These are phyloP conservation scores for Aspergillus japonicus DNA, from an alignment of 2,329 filamentous ascomycete genomes.

Conservation along the genomic window DNA sequence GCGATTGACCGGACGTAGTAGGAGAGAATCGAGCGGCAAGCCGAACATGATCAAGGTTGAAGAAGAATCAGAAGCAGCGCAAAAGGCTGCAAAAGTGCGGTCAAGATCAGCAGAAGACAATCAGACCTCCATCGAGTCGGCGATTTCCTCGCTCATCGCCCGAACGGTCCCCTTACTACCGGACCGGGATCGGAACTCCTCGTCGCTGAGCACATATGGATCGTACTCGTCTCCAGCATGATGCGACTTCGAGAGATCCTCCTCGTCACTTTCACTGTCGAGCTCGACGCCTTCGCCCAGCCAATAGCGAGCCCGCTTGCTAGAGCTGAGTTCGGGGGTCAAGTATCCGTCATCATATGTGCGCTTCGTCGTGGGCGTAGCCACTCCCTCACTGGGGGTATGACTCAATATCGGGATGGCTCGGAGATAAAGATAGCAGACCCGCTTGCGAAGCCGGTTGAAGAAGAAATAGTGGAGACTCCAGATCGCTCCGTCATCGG, in stretches of 20 bases:
- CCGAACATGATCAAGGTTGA: conserved; percentile 5
- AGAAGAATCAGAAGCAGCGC: conserved; percentile 7
- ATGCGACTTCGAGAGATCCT: conserved; percentile 20
- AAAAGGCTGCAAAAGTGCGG: conserved; percentile 22
- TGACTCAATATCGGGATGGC: conserved; percentile 71
- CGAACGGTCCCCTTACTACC: conserved; percentile 48
- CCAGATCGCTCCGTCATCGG: conserved; percentile 93
- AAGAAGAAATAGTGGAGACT: conserved; percentile 97
- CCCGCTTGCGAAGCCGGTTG: conserved; percentile 86
- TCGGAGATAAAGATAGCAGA: conserved; percentile 89
- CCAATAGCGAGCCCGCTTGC: conserved; percentile 87
- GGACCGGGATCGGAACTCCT: conserved; percentile 40
- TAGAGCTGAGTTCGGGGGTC: conserved; percentile 58
- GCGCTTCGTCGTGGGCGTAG: conserved; percentile 46
- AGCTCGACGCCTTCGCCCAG: conserved; percentile 58
- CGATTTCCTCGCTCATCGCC: conserved; percentile 55
- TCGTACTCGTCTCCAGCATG: conserved; percentile 42
- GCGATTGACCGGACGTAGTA: neutral
- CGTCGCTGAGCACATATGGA: conserved; percentile 46
- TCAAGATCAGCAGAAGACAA: conserved; percentile 16
- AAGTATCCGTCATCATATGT: conserved; percentile 50
- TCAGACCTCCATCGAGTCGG: conserved; percentile 55
- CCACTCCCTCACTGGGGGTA: conserved; percentile 57
- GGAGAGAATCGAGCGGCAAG: conserved; percentile 5
- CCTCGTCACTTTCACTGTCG: conserved; percentile 44